These are phyloP conservation scores for Incumbomyces delicatus DNA, from an alignment of 2,329 filamentous ascomycete species.

Conservation along the genomic window DNA sequence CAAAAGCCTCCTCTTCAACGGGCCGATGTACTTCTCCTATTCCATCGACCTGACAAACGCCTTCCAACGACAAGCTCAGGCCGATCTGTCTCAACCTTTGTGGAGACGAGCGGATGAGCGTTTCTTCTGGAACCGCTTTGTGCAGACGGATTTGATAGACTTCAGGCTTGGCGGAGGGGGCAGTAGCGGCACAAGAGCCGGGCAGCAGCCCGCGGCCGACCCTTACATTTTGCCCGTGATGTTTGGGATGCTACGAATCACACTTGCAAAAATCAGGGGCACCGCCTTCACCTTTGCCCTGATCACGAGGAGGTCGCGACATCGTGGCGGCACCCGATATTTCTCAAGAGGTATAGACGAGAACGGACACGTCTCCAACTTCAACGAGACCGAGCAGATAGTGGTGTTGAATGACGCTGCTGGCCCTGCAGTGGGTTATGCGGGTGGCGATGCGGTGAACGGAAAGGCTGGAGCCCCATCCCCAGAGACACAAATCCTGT, in stretches of 20 bases:
- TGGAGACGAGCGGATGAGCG: constrained; percentile 93
- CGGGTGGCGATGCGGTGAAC: constrained; percentile 64
- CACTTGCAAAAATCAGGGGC: constrained; percentile 72
- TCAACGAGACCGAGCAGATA: constrained; percentile 95
- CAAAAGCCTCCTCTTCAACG: constrained; percentile 68
- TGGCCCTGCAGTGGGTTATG: constrained; percentile 68
- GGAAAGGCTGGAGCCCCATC: constrained; percentile 53
- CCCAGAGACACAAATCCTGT: constrained; percentile 76
- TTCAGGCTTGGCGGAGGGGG: constrained; percentile 56
- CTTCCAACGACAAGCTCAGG: constrained; percentile 83
- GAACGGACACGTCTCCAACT: constrained; percentile 91
- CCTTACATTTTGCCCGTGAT: constrained; percentile 92
- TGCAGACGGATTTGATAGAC: constrained; percentile 83
- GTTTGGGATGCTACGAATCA: constrained; percentile 91
- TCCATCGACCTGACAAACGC: constrained; percentile 92
- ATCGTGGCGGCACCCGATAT: constrained; percentile 84
- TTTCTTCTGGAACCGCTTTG: constrained; percentile 97
- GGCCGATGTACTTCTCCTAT: constrained; percentile 97
- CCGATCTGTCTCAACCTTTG: constrained; percentile 60
- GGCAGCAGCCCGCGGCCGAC: constrained; percentile 65
- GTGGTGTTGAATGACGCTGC: constrained; percentile 77
- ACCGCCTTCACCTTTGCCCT: constrained; percentile 75
- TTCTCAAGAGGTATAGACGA: constrained; percentile 92
- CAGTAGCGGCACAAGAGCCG: constrained; percentile 35
- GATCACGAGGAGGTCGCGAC: constrained; percentile 79